Evolutionary conservation across 192 early-diverging fungal genomes (phyloP).

Genomic region (Mortierella antarctica): DNA sequence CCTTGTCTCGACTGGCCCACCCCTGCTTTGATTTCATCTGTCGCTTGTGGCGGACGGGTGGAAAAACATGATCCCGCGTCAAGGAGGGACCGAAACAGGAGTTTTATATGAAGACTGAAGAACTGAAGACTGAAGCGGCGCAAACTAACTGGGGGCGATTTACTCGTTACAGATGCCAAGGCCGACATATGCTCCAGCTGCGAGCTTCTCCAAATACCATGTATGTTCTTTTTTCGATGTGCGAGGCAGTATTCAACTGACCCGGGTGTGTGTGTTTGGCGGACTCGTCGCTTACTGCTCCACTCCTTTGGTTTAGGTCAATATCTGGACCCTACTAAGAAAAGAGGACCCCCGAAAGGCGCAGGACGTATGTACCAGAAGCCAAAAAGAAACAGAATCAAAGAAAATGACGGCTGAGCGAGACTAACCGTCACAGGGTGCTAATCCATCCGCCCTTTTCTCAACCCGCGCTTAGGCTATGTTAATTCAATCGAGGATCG

Average conservation of each 20-base stretch:
- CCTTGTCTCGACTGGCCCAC: neutral
- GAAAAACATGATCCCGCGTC: no score
- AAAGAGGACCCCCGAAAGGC: conserved; percentile 50
- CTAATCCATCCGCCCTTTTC: neutral
- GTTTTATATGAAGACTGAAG: no score
- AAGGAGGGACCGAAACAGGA: no score
- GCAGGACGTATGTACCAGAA: conserved; percentile 40
- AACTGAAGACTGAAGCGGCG: no score
- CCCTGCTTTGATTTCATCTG: neutral
- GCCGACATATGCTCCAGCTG: conserved; percentile 41
- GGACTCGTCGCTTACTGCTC: no score
- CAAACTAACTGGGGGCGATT: no score
- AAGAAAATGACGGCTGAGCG: neutral
- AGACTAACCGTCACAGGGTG: neutral
- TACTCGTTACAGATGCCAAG: conserved; percentile 33
- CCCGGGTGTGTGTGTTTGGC: no score
- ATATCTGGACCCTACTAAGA: conserved; percentile 50
- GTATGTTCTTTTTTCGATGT: conserved; percentile 7
- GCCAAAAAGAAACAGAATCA: neutral
- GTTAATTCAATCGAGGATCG: conserved; percentile 81
- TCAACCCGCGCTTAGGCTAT: conserved; percentile 76
- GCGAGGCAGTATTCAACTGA: no score
- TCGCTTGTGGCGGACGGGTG: neutral
- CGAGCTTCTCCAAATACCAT: conserved; percentile 44
- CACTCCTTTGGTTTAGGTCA: conserved; percentile 8